Base-by-base conservation (phyloP, 2,329 filamentous ascomycete species). In the Trichoderma koningii region DNA sequence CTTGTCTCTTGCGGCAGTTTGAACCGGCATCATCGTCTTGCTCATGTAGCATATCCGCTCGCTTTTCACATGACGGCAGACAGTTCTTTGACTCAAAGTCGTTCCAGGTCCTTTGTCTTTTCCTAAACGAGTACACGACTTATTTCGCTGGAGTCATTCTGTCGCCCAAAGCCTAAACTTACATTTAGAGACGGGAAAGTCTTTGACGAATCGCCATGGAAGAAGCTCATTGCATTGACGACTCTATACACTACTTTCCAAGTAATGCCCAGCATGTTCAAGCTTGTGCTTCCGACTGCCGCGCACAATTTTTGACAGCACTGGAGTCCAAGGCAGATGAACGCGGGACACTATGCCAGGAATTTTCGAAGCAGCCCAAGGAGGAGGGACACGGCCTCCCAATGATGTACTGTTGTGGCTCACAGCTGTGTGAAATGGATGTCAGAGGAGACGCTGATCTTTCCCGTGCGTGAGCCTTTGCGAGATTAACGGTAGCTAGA, bases 391-490 rank as follows among this genome's bases (percentile, higher is more conserved):
- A 70, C 7, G 65, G 66, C n/a, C 75, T 85, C 12, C 79, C 77
- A 76, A 70, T 74, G 47, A 73, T 85, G 23, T 85, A 85, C 70
- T 82, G 82, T 72, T 85, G 83, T 71, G 82, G 85, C 70, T 76
- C 78, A 55, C 77, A 76, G 57, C 76, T 76, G 55, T 86, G 83
- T 69, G 83, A 83, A 30, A 81, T 85, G 51, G 73, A 76, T 61
- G 73, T 75, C 57, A 67, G 75, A 30, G 67, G 66, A 14, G 66
- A 67, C 30, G 57, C 65, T 55, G 74, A 72, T n/a, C 77, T 81
- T 71, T 82, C 83, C 70, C 83, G 83, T 77, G 73, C 55, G 75
- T 73, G 12, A 26, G n/a, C 34, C 21, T 28, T 26, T 2, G 10
- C 19, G 12, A 51, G 23, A 7, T n/a, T 2, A 14, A 2, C 7